Conservation (phyloP, 2,329 filamentous ascomycete species). For the Chaetomiaceae sp. region DNA sequence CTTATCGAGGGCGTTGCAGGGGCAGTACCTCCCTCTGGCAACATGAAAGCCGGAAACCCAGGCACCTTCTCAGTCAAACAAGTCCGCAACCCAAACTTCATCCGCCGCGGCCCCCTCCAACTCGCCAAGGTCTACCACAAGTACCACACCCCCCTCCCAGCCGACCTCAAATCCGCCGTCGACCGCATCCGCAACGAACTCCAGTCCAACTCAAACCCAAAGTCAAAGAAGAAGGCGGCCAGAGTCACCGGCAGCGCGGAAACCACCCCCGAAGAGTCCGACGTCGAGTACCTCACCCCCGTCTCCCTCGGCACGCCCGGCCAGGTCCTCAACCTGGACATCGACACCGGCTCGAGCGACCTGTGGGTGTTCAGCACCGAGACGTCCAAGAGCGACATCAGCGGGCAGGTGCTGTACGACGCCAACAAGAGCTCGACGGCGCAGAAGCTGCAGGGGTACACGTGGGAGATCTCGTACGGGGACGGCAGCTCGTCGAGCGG, state of each 20-base stretch:
- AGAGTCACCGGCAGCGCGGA: slow-evolving; percentile 32
- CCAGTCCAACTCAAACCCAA: no score
- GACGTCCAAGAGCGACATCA: slow-evolving; percentile 31
- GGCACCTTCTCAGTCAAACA: slow-evolving; percentile 33
- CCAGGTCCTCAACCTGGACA: slow-evolving; percentile 30
- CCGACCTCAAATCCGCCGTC: slow-evolving; percentile 29
- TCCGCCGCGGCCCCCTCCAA: slow-evolving; percentile 32
- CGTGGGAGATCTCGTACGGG: slow-evolving; percentile 42
- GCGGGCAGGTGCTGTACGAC: slow-evolving; percentile 39
- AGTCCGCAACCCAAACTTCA: slow-evolving; percentile 35
- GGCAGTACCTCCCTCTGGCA: slow-evolving; percentile 2
- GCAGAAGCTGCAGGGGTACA: slow-evolving; percentile 33
- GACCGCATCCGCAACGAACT: slow-evolving; percentile 19
- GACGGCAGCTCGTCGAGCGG: slow-evolving; percentile 41
- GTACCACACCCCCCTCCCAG: slow-evolving; percentile 34
- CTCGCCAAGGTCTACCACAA: slow-evolving; percentile 38
- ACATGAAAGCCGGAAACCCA: neutral
- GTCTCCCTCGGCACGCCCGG: slow-evolving; percentile 38
- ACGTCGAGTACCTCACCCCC: slow-evolving; percentile 38
- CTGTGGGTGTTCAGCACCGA: slow-evolving; percentile 45
- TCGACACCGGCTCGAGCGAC: slow-evolving; percentile 34
- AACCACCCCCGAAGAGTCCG: slow-evolving; percentile 29
- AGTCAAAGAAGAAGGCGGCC: slow-evolving; percentile 3
- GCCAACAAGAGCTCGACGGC: slow-evolving; percentile 38
- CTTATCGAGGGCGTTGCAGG: neutral